A percentile compares a stretch with the other conserved stretches of the same genome.
These are phyloP conservation scores for Ceratobasidium sp. DNA, from an alignment of 1,284 basidiomycete species.

Conservation along the genomic window DNA sequence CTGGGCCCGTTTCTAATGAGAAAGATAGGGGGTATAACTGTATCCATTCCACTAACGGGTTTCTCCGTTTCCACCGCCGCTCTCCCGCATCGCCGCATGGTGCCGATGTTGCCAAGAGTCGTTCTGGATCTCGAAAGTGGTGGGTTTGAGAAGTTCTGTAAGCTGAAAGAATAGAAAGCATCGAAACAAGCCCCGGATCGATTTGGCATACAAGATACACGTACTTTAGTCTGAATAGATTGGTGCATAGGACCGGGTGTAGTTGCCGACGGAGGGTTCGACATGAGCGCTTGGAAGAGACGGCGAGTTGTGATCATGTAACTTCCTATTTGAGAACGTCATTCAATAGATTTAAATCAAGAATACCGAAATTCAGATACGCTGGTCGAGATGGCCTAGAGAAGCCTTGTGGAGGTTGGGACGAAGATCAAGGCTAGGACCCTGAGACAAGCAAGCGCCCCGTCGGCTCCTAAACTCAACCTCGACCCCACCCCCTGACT, in stretches of 20 bases:
- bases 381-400: not conserved
- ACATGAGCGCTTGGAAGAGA: slow-evolving; percentile 21
- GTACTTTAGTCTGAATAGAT: slow-evolving; percentile 64
- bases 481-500: not conserved
- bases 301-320: slow-evolving; percentile 28
- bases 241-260: slow-evolving; percentile 55
- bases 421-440: not conserved
- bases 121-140: slow-evolving; percentile 67
- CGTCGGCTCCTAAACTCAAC: not conserved
- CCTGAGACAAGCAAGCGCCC: not conserved
- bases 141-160: slow-evolving; percentile 62
- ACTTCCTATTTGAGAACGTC: not conserved
- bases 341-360: too few species aligned
- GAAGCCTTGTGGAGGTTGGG: not conserved
- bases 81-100: slow-evolving; percentile 74
- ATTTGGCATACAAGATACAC: slow-evolving; percentile 30
- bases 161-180: slow-evolving; percentile 55
- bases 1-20: slow-evolving; percentile 51
- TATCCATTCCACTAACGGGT: slow-evolving; percentile 83
- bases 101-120: slow-evolving; percentile 80
- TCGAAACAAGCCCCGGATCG: not conserved
- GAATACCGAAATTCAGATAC: too few species aligned
- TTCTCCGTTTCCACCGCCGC: slow-evolving; percentile 65
- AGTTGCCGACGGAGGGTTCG: slow-evolving; percentile 1
- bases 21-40: not conserved